Evolutionary conservation across 805 yeast species (phyloP), one percentile per base, ranked within the genome.

Genomic region (Cyberlindnera nakhonratchasimensis): DNA sequence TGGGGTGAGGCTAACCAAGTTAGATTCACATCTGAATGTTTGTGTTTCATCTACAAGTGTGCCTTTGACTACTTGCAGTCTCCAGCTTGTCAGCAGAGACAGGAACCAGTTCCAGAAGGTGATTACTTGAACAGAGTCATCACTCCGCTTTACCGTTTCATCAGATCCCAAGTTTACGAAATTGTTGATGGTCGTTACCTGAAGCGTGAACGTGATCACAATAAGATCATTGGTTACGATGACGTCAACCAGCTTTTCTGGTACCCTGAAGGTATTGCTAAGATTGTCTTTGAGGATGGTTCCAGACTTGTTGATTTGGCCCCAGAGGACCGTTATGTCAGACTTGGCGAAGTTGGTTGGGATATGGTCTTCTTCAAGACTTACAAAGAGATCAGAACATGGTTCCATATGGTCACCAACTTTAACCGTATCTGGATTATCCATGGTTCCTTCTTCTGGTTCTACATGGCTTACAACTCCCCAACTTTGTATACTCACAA

Each of bases 201-300:
- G 47, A 85, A 85, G 65, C 82, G 95, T 70, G 93, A 86, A 71
- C 80, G 71, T 61, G 95, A 86, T 64, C 95, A 86, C 67, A 82
- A 82, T 68, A 71, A 79, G 52, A 71, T 86, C 50, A 76, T 86
- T 58, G 95, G 99, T 66, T 93, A 93, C 66, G 99, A 93, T 72
- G 99, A 93, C 73, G 95, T 93, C 47, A 93, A 93, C 68, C 99
- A 93, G 74, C 76, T 93, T 57, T 93, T 95, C 71, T 93, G 99
- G 99, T 93, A 95, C 69, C 97, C 98, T 36, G 98, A 95, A 70
- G 99, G 99, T 75, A 86, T 93, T 52, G 82, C 95, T 46, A 83
- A 93, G 68, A 90, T 93, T 57, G 77, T 83, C 38, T 78, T 91
- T 58, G 93, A 85, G 62, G 98, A 93, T 63, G 96, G 96, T 53